Conservation (phyloP, 331 rosid genomes). For the Prunus yedoensis region DNA sequence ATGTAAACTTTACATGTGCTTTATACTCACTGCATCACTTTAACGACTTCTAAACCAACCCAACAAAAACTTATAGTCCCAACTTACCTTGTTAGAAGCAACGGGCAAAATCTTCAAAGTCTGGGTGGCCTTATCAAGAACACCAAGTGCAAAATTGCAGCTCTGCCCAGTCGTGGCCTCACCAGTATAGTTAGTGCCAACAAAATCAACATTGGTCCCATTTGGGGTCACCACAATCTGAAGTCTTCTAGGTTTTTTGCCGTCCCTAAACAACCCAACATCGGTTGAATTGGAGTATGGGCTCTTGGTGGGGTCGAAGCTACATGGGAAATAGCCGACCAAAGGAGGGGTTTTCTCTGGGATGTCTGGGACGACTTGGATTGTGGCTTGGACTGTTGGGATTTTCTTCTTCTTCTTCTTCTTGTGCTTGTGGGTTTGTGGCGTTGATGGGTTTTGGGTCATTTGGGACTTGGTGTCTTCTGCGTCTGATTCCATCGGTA, state of each 20-base stretch:
- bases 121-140: slow-evolving; percentile 68
- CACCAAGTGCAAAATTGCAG: slow-evolving; percentile 63
- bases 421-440: slow-evolving; percentile 25
- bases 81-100: slow-evolving; percentile 64
- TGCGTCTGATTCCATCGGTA: slow-evolving; percentile 51
- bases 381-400: slow-evolving; percentile 35
- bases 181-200: slow-evolving; percentile 68
- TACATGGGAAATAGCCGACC: slow-evolving; percentile 79
- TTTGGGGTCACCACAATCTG: slow-evolving; percentile 71
- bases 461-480: slow-evolving; percentile 35
- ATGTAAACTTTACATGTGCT: neutral
- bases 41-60: neutral
- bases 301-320: slow-evolving; percentile 51
- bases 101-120: slow-evolving; percentile 61
- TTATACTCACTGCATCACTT: neutral
- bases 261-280: slow-evolving; percentile 49
- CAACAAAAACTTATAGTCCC: neutral
- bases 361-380: slow-evolving; percentile 41
- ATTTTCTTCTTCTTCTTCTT: slow-evolving; percentile 36
- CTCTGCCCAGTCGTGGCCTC: slow-evolving; percentile 71
- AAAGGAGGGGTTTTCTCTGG: slow-evolving; percentile 55
- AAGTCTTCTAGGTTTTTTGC: slow-evolving; percentile 50
- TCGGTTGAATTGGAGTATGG: slow-evolving; percentile 20
- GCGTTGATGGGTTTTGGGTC: slow-evolving; percentile 2
- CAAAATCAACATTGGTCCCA: slow-evolving; percentile 63